phyloP scores from a whole-genome alignment of 345 rosid genomes.

The Cardamine chenopodiifolia region DNA sequence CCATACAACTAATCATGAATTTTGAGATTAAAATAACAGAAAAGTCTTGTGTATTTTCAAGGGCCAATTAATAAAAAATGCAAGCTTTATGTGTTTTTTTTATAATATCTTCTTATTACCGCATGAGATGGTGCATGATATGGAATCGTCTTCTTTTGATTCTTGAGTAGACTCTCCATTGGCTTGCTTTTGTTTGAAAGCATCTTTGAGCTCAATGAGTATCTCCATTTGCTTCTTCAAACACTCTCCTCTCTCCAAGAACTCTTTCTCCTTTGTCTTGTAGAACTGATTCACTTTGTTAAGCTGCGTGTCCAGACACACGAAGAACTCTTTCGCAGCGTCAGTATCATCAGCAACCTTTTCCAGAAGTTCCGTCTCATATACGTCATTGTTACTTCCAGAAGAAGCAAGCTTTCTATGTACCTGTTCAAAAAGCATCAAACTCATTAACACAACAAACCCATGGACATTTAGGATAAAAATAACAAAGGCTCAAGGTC shows the following conservation, averaged over 20 bases:
- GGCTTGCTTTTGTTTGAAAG: slow-evolving; percentile 54
- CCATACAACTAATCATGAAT: neutral
- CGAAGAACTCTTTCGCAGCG: slow-evolving; percentile 76
- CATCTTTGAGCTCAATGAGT: slow-evolving; percentile 68
- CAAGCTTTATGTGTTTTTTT: neutral
- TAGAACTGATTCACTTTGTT: slow-evolving; percentile 94
- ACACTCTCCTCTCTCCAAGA: slow-evolving; percentile 83
- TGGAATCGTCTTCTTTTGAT: slow-evolving; percentile 71
- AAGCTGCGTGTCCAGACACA: slow-evolving; percentile 79
- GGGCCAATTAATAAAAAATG: neutral
- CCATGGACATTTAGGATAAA: neutral
- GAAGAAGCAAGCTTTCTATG: slow-evolving; percentile 77
- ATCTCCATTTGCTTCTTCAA: slow-evolving; percentile 88
- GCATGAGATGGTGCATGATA: slow-evolving; percentile 73
- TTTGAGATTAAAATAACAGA: neutral
- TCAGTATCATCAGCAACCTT: slow-evolving; percentile 71
- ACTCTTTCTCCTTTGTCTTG: slow-evolving; percentile 79
- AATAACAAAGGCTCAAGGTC: neutral
- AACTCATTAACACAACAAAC: slow-evolving; percentile 2
- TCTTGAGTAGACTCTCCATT: slow-evolving; percentile 59
- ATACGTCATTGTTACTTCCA: slow-evolving; percentile 61
- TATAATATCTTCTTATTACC: slow-evolving; percentile 50
- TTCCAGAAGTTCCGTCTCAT: slow-evolving; percentile 85
- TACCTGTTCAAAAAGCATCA: slow-evolving; percentile 52
- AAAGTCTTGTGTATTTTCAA: neutral